A percentile compares a stretch with the other conserved stretches of the same genome.
Evolutionary conservation across 495 filamentous ascomycete species (phyloP).

Genomic region (Trichocladium uniseriatum): DNA sequence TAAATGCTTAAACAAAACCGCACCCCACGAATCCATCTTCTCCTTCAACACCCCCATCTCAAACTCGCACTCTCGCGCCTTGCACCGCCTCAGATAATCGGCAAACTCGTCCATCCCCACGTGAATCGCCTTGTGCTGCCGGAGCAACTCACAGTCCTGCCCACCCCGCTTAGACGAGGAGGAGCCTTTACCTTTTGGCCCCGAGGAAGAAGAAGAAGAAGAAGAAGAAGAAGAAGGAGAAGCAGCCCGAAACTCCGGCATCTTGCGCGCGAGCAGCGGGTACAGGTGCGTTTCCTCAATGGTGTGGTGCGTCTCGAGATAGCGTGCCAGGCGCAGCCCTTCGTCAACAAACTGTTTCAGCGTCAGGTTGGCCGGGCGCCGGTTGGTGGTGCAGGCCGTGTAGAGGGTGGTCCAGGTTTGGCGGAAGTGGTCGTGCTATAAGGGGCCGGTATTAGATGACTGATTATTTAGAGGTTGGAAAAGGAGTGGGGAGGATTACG

Average conservation of each 20-base stretch:
- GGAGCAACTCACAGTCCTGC: slow-evolving; percentile 45
- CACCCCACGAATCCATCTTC: slow-evolving; percentile 56
- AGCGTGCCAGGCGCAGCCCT: slow-evolving; percentile 55
- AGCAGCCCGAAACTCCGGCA: slow-evolving; percentile 77
- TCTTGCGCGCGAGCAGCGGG: slow-evolving; percentile 63
- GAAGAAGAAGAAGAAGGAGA: too few species aligned
- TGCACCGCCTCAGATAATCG: slow-evolving; percentile 57
- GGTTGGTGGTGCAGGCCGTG: slow-evolving; percentile 44
- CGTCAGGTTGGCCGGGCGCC: slow-evolving; percentile 48
- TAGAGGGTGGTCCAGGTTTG: slow-evolving; percentile 60
- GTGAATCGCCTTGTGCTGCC: slow-evolving; percentile 80
- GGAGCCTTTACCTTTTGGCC: too few species aligned
- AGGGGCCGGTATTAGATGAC: slow-evolving; percentile 5
- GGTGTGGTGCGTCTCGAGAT: slow-evolving; percentile 66
- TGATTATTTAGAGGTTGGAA: slow-evolving; percentile 5
- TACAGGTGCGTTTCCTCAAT: slow-evolving; percentile 84
- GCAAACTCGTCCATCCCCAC: slow-evolving; percentile 64
- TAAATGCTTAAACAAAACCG: slow-evolving; percentile 62
- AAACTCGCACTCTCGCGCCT: slow-evolving; percentile 56
- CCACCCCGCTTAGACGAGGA: background rate
- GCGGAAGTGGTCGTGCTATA: slow-evolving; percentile 74
- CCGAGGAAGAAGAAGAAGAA: too few species aligned
- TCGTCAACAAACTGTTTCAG: slow-evolving; percentile 50
- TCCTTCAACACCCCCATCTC: slow-evolving; percentile 56
- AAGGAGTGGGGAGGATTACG: slow-evolving; percentile 30